Evolutionary conservation across 768 basidiomycete species (phyloP).

Genomic region (Macrolepiota albuminosa): DNA sequence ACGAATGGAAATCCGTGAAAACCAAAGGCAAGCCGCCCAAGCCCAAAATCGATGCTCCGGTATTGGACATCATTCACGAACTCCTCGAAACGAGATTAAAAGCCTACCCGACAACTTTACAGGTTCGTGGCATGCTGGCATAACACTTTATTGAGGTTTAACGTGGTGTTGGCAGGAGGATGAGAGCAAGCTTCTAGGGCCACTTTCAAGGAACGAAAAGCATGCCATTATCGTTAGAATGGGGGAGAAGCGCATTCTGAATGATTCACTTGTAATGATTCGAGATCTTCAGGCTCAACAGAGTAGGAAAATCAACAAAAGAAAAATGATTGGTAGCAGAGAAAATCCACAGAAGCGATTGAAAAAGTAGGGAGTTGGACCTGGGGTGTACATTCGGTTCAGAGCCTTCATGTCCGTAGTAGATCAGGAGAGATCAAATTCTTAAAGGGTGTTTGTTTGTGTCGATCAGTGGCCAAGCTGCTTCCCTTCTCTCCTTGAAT

Average conservation of each 20-base stretch:
- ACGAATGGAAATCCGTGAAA: constrained; percentile 57
- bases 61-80: constrained; percentile 42
- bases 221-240: constrained; percentile 70
- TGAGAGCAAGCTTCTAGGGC: constrained; percentile 39
- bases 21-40: constrained; percentile 73
- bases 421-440: background rate
- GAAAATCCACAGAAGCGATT: constrained; percentile 11
- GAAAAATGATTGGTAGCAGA: constrained; percentile 6
- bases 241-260: constrained; percentile 74
- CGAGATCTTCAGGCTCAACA: constrained; percentile 4
- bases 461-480: background rate
- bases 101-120: constrained; percentile 53
- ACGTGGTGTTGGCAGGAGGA: constrained; percentile 34
- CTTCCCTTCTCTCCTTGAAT: background rate
- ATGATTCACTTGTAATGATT: constrained; percentile 20
- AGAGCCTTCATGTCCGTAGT: too few relatives aligned
- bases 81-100: constrained; percentile 47
- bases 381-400: background rate
- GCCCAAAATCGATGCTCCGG: constrained; percentile 47
- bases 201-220: constrained; percentile 40
- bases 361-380: constrained; percentile 4
- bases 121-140: constrained; percentile 37
- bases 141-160: background rate
- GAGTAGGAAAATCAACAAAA: constrained; percentile 8
- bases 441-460: background rate